phyloP scores from a whole-genome alignment of 2,329 filamentous ascomycete genomes.

The Colletotrichum sp. region DNA sequence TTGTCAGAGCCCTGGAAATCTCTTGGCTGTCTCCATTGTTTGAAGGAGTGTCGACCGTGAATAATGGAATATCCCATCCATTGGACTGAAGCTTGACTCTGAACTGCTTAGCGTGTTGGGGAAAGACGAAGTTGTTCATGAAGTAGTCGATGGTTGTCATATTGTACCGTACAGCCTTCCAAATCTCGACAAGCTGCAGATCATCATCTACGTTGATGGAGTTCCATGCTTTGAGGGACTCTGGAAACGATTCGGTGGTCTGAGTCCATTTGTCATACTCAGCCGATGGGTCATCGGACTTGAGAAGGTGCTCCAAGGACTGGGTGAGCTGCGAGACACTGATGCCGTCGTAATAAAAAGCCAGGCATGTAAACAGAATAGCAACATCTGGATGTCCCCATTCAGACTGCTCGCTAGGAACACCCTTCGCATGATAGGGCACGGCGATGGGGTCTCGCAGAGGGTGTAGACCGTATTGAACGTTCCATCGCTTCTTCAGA shows the following conservation, averaged over 20 bases:
- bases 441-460: conserved; percentile 66
- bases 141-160: conserved; percentile 63
- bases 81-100: conserved; percentile 66
- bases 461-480: conserved; percentile 66
- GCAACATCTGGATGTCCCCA: conserved; percentile 72
- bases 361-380: conserved; percentile 68
- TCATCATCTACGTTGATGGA: conserved; percentile 65
- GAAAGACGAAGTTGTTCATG: conserved; percentile 69
- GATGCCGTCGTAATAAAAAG: conserved; percentile 70
- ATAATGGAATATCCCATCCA: conserved; percentile 70
- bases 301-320: conserved; percentile 54
- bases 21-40: not conserved
- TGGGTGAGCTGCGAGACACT: conserved; percentile 51
- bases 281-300: conserved; percentile 59
- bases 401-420: conserved; percentile 66
- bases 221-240: conserved; percentile 55
- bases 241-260: conserved; percentile 44
- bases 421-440: conserved; percentile 70
- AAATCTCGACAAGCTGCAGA: conserved; percentile 54
- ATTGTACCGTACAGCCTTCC: conserved; percentile 51
- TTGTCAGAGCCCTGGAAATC: conserved; percentile 48
- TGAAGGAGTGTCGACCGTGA: conserved; percentile 24
- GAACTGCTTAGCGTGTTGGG: conserved; percentile 69
- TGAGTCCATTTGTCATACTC: conserved; percentile 60
- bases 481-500: conserved; percentile 69